These are phyloP conservation scores for Candida ipomoeae DNA, from an alignment of 805 yeast species.

Conservation along the genomic window DNA sequence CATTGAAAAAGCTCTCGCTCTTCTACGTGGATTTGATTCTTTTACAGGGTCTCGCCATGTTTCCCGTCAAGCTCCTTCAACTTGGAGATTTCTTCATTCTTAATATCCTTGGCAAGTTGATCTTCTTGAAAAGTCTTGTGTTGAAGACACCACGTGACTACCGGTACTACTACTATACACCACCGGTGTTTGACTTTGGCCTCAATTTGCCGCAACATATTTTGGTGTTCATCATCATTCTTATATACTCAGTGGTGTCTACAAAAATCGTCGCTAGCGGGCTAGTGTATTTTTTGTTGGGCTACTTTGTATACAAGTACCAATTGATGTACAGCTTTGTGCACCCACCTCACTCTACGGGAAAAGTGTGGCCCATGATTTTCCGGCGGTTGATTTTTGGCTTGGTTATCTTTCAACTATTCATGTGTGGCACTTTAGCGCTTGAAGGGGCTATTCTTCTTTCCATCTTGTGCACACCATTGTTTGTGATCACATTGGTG, in stretches of 20 bases:
- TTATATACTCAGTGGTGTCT: conserved; percentile 58
- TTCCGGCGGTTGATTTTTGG: conserved; percentile 55
- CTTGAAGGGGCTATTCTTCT: conserved; percentile 52
- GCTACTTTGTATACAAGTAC: conserved; percentile 58
- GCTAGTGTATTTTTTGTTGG: conserved; percentile 50
- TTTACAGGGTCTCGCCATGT: conserved; percentile 66
- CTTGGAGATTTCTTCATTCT: conserved; percentile 49
- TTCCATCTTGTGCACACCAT: conserved; percentile 47
- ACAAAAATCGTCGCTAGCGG: conserved; percentile 60
- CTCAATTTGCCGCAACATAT: conserved; percentile 60
- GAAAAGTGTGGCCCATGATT: conserved; percentile 64
- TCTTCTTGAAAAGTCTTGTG: conserved; percentile 36
- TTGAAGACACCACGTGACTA: conserved; percentile 50
- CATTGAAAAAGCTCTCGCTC: conserved; percentile 48
- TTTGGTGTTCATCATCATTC: conserved; percentile 52
- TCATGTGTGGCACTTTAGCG: conserved; percentile 62
- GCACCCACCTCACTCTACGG: conserved; percentile 63
- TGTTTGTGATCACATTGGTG: conserved; percentile 43
- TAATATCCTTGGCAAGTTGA: conserved; percentile 35
- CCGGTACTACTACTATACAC: conserved; percentile 49
- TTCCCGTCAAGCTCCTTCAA: conserved; percentile 54
- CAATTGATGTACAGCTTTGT: conserved; percentile 59
- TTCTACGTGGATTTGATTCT: conserved; percentile 60
- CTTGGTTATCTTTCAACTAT: conserved; percentile 51
- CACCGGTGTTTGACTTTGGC: conserved; percentile 59